Evolutionary conservation across 805 yeast genomes (phyloP).

Genomic region (Wickerhamiella vanderwaltii): DNA sequence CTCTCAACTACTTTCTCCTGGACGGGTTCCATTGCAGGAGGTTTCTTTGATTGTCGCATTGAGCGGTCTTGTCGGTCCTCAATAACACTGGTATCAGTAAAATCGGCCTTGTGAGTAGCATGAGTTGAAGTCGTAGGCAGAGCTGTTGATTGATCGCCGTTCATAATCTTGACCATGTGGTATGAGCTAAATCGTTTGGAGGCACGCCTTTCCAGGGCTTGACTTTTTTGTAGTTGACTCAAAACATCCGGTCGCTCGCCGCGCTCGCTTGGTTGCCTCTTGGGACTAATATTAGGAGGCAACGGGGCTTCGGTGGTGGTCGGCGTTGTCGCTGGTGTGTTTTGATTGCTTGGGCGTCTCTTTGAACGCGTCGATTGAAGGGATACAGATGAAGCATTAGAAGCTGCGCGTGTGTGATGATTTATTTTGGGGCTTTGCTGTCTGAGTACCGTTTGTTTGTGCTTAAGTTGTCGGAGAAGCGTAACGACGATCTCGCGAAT

Average conservation of each 20-base stretch:
- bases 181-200: conserved; percentile 90
- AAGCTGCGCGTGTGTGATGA: conserved; percentile 1
- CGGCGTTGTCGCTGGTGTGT: conserved; percentile 9
- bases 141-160: conserved; percentile 16
- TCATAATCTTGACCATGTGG: conserved; percentile 59
- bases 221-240: conserved; percentile 66
- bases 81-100: conserved; percentile 13
- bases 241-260: conserved; percentile 35
- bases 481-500: conserved; percentile 78
- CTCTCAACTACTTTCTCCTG: not conserved
- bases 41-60: not conserved
- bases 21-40: conserved; percentile 1
- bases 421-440: not conserved
- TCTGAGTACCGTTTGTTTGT: conserved; percentile 52
- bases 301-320: conserved; percentile 3
- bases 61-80: conserved; percentile 9
- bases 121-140: conserved; percentile 20
- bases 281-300: conserved; percentile 11
- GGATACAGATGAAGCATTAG: conserved; percentile 7
- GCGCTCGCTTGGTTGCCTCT: conserved; percentile 1
- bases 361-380: not conserved
- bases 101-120: conserved; percentile 18
- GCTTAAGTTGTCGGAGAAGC: conserved; percentile 64
- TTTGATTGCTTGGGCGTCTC: not conserved
- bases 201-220: conserved; percentile 79